Percentiles rank a stretch among this genome's conserved stretches.
Conservation (phyloP, 2,329 filamentous ascomycete genomes). For the Samsoniella hepiali region DNA sequence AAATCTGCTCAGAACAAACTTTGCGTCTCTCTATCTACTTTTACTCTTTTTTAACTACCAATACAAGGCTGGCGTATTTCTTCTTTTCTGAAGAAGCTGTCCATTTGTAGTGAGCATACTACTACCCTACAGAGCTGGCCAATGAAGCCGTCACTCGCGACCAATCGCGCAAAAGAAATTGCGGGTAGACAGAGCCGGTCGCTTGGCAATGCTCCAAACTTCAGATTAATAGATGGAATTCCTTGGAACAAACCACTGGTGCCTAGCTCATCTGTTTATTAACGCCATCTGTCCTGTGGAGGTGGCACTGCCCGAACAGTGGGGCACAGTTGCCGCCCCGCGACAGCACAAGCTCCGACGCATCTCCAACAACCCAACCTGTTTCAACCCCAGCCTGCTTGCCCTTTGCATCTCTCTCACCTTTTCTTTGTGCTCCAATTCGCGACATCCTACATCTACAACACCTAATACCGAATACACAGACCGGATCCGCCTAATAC, state of each 20-base stretch:
- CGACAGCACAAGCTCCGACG: constrained; percentile 12
- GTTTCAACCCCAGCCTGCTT: constrained; percentile 5
- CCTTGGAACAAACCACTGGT: background rate
- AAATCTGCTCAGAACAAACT: too few relatives aligned
- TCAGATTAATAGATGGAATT: background rate
- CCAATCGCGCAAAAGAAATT: background rate
- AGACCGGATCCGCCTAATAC: background rate
- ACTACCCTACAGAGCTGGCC: background rate
- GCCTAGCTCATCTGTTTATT: background rate
- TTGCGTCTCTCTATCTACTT: too few relatives aligned
- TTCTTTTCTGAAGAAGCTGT: too few relatives aligned
- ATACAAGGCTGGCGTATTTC: too few relatives aligned
- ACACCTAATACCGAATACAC: background rate
- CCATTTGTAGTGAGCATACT: too few relatives aligned
- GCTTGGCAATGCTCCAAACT: background rate
- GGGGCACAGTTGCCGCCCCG: constrained; percentile 14
- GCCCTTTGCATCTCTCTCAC: background rate
- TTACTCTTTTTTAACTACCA: too few relatives aligned
- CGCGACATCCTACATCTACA: background rate
- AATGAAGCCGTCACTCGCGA: background rate
- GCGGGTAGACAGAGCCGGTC: too few relatives aligned
- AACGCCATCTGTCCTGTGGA: constrained; percentile 1
- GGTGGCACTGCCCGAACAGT: constrained; percentile 14
- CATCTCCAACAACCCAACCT: constrained; percentile 16
- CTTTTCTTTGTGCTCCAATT: background rate